Conservation (phyloP, 73 alveolate genomes). For the Stentor roeselii region DNA sequence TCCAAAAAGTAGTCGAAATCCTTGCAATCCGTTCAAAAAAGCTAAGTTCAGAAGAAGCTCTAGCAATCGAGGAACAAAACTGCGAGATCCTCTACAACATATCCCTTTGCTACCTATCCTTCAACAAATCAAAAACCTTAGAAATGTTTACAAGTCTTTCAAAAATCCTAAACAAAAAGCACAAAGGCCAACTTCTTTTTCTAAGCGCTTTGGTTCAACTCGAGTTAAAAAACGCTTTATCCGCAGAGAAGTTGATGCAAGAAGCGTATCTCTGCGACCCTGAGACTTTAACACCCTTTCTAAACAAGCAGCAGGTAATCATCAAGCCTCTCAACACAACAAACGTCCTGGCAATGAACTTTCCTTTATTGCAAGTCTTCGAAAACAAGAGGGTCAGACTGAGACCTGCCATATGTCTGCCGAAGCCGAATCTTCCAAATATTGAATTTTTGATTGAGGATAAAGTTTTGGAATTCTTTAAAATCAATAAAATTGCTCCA, state of each 20-base stretch:
- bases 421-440: background rate
- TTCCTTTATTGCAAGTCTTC: background rate
- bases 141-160: background rate
- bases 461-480: background rate
- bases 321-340: background rate
- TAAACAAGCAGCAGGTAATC: background rate
- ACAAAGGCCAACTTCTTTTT: constrained; percentile 24
- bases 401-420: constrained; percentile 17
- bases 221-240: background rate
- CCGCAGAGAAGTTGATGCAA: background rate
- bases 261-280: constrained; percentile 15
- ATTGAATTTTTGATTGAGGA: background rate
- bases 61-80: constrained; percentile 5
- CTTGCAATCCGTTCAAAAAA: background rate
- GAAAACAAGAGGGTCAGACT: background rate
- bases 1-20: background rate
- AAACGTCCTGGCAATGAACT: background rate
- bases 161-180: constrained; percentile 11
- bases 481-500: background rate
- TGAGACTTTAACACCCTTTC: constrained; percentile 10
- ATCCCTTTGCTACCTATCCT: background rate
- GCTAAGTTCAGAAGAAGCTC: constrained; percentile 15
- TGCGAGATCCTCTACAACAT: constrained; percentile 7
- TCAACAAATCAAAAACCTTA: background rate
- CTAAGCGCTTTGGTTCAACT: background rate